Base-by-base conservation (phyloP, 2,329 filamentous ascomycete genomes). In the Phialophora verrucosa region DNA sequence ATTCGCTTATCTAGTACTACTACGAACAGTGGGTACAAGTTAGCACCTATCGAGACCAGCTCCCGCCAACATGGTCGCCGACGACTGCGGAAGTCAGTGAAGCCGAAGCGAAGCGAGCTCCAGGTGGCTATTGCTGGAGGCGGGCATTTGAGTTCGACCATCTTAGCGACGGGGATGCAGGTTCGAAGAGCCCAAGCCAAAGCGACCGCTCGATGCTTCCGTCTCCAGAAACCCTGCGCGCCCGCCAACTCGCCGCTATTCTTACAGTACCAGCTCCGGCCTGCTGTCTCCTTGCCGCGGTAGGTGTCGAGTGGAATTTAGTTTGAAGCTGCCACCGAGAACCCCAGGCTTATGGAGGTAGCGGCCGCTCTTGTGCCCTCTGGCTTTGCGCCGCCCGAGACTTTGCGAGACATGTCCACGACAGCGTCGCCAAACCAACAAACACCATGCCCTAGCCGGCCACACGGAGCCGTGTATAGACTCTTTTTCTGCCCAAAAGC, bases 1-100 rank as follows among this genome's bases (percentile, higher is more conserved):
- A 14, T 51, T 51, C 49, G 49, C 20, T 51, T 29, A 51, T 27
- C 49, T 25, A 51, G 23, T n/a, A 44, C 49, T 25, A 51, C 23
- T n/a, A 44, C 17, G 38, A 7, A 44, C 38, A 44, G 2, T n/a
- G 3, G 11, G 32, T 35, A 35, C 32, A 2, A 35, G 10, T 35
- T 35, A 2, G 17, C 17, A 44, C 38, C 38, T 20, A 44, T 8
- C 38, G 5, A 44, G 38, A 7, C 14, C 38, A 17, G 38, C 38
- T 44, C 38, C n/a, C 38, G 17, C 38, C n/a, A n/a, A n/a, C 38
- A 2, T n/a, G 38, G 17, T 44, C 14, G 2, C 38, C 17, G 17
- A 6, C 38, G 38, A 17, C 11, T 17, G 17, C n/a, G 14, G 38
- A 44, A 44, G 38, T 44, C 38, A 17, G 38, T 7, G 38, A n/a